Base-by-base conservation (phyloP, 2,329 filamentous ascomycete species). In the Sporothrix pallida region DNA sequence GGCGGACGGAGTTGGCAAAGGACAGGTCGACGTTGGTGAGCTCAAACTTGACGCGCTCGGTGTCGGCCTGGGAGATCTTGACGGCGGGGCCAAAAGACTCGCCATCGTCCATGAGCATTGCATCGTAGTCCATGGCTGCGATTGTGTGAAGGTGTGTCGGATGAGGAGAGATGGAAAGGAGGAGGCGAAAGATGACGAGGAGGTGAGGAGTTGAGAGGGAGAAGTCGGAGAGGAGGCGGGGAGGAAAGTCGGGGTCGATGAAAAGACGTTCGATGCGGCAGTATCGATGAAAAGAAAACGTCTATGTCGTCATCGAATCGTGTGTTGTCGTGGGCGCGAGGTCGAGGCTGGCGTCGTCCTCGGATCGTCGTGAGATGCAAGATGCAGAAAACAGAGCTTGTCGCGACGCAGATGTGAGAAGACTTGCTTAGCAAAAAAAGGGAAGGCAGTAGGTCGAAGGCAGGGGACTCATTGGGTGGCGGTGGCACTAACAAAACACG, bases 1-100 rank as follows among this genome's bases (percentile, higher is more conserved):
- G 93, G 76, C 95, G 95, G 75, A 98, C 85, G 63, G 94, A 92
- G 86, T 99, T 99, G 79, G 95, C 95, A 79, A 98, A 94, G 76
- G 94, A 89, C 74, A 98, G 91, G 81, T 97, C 94, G 79, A 95
- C 93, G 81, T 94, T 94, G 79, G 90, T 92, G 74, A 99, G 90
- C 82, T 96, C 91, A 85, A 98, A 98, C 84, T 97, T 92, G 81
- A 97, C 94, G 79, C 93, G 91, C 78, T 91, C 89, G 76, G 86
- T 85, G 80, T 95, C 93, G 77, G 93, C 93, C 94, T 87, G 87
- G 73, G 87, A 89, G 77, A 90, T 89, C 80, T 89, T 90, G 81
- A 88, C 87, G 75, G 85, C 84, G 75, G 86, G 87, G 76, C 87
- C 87, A 75, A 87, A 82, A 62, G 86, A 82, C 81, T 89, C 87